phyloP scores from a whole-genome alignment of 192 early-diverging fungal species.

The Umbelopsis isabellina region DNA sequence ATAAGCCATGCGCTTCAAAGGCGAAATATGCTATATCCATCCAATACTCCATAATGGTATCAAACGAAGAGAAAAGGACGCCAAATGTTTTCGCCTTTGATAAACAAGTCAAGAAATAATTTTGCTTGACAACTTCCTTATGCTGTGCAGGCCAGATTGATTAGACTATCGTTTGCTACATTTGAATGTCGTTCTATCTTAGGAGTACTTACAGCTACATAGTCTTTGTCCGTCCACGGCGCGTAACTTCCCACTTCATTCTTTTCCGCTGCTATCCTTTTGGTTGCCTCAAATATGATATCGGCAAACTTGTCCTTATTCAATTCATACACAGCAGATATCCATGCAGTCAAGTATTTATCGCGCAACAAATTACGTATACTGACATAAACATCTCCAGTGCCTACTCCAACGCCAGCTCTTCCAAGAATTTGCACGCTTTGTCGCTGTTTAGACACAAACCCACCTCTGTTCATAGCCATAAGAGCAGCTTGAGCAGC shows the following conservation, averaged over 20 bases:
- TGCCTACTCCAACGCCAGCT: slow-evolving; percentile 33
- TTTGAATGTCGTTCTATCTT: not conserved
- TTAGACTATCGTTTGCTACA: too few relatives aligned
- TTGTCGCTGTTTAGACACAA: slow-evolving; percentile 4
- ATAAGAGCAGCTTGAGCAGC: slow-evolving; percentile 23
- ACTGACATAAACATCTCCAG: slow-evolving; percentile 50
- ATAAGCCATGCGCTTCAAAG: slow-evolving; percentile 26
- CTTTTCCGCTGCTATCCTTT: slow-evolving; percentile 44
- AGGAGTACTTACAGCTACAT: not conserved
- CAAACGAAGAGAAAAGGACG: slow-evolving; percentile 44
- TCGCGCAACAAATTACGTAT: slow-evolving; percentile 49
- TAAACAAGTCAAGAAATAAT: slow-evolving; percentile 43
- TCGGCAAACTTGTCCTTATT: slow-evolving; percentile 41
- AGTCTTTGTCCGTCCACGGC: not conserved
- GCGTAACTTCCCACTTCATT: slow-evolving; percentile 29
- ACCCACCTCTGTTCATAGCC: slow-evolving; percentile 19
- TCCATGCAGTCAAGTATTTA: slow-evolving; percentile 53
- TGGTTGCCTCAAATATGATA: slow-evolving; percentile 45
- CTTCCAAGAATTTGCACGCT: slow-evolving; percentile 4
- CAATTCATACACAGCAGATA: slow-evolving; percentile 48
- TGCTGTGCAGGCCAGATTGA: not conserved
- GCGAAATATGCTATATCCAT: slow-evolving; percentile 40
- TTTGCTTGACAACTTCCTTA: slow-evolving; percentile 20
- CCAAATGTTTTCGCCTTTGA: slow-evolving; percentile 49
- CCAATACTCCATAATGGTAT: slow-evolving; percentile 49